Base-by-base conservation (phyloP, 305 asterid genomes). In the Rubia peregrina region DNA sequence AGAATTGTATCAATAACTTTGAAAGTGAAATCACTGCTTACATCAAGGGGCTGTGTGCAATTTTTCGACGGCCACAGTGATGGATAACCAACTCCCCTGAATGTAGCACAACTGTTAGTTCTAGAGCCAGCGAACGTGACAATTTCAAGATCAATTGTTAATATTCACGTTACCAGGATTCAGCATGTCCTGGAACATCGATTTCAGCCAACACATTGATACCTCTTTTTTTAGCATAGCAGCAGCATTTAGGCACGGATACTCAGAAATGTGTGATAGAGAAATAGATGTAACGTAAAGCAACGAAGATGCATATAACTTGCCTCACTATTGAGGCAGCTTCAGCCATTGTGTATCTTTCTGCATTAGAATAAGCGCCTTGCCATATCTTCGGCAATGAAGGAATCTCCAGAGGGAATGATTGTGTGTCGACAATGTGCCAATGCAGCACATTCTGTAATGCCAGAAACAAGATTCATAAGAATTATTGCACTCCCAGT, bases 171-270 rank as follows among this genome's bases (percentile, higher is more conserved):
- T 89, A 94, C 98, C 98, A 94, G 71, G 99, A 94, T 62, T 71
- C 72, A 77, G 98, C 96, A 74, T 94, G 98, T 49, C 99, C 99
- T 0, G 99, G 99, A 49, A 94, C 95, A 74, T 94, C 99, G 49
- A 94, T 75, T 75, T 94, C 99, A 51, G 99, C 99, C 80, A 94
- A 77, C n/a, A 91, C 96, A 42, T 88, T 83, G 67, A 94, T 80
- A 76, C 99, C 99, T 46, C 91, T 92, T 61, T 77, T 80, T 75
- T 85, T 81, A 38, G 99, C 99, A 76, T 89, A 91, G 57, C 99
- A 91, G 87, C 69, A 78, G 80, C 40, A 69, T 65, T 46, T 10
- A 17, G 62, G 67, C 48, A 36, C 9, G 56, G 56, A 61, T 46
- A 38, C 73, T 67, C 17, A 66, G 72, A 63, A 66, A 74, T 49